phyloP scores from a whole-genome alignment of 1,284 basidiomycete species.

The Caloboletus inedulis region DNA sequence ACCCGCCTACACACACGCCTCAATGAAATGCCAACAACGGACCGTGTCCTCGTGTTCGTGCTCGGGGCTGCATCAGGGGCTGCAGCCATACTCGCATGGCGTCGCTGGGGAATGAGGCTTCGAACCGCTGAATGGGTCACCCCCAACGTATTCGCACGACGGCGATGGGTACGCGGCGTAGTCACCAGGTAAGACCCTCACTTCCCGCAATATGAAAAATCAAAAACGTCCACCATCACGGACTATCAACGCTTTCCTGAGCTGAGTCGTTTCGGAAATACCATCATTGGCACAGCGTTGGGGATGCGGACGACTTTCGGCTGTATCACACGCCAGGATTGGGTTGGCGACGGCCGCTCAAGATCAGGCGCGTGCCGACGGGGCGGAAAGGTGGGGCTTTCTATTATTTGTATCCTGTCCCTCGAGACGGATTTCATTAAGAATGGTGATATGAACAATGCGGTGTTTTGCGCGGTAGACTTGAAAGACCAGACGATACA shows the following conservation, averaged over 20 bases:
- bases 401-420: background rate
- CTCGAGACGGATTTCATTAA: background rate
- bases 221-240: background rate
- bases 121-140: slow-evolving; percentile 64
- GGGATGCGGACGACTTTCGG: slow-evolving; percentile 78
- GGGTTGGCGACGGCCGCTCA: slow-evolving; percentile 71
- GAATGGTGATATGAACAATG: background rate
- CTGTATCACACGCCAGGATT: slow-evolving; percentile 81
- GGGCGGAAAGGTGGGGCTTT: slow-evolving; percentile 53
- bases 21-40: background rate
- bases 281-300: slow-evolving; percentile 54
- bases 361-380: slow-evolving; percentile 61
- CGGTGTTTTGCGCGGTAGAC: slow-evolving; percentile 38
- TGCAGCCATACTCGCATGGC: slow-evolving; percentile 41
- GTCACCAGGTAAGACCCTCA: slow-evolving; percentile 64
- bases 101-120: slow-evolving; percentile 58
- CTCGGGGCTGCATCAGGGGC: slow-evolving; percentile 45
- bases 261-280: background rate
- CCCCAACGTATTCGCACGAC: slow-evolving; percentile 50
- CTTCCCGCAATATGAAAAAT: background rate
- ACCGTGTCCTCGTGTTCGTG: slow-evolving; percentile 33
- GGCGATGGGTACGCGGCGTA: slow-evolving; percentile 65
- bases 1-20: background rate
- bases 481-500: slow-evolving; percentile 77
- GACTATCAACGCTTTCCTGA: background rate